Conservation (phyloP, 768 basidiomycete genomes). For the Pholiota molesta region DNA sequence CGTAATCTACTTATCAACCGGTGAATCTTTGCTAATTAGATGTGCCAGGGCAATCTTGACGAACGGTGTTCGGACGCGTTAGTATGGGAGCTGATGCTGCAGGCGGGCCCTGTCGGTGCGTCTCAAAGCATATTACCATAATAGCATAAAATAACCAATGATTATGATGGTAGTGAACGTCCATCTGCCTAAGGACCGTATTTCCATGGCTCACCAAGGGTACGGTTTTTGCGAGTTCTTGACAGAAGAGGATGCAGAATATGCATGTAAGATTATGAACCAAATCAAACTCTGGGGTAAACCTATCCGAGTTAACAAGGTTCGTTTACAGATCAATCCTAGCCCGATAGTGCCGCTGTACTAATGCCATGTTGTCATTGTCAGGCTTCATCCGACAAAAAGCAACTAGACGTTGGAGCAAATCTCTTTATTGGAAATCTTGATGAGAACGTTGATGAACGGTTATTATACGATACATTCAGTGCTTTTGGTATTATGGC, state of each 20-base stretch:
- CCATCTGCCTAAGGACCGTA: slow-evolving; percentile 96
- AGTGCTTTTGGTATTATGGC: slow-evolving; percentile 93
- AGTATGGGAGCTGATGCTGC: slow-evolving; percentile 98
- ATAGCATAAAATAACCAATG: background rate
- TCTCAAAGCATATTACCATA: slow-evolving; percentile 14
- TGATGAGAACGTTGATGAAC: slow-evolving; percentile 95
- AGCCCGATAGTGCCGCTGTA: background rate
- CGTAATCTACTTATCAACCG: slow-evolving; percentile 14
- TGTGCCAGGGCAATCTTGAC: slow-evolving; percentile 87
- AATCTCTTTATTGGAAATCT: slow-evolving; percentile 96
- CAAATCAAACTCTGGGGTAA: slow-evolving; percentile 99
- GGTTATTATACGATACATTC: slow-evolving; percentile 92
- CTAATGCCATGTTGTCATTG: slow-evolving; percentile 15
- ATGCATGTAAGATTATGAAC: slow-evolving; percentile 99
- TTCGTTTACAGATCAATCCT: slow-evolving; percentile 38
- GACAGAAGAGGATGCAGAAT: slow-evolving; percentile 98
- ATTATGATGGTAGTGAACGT: slow-evolving; percentile 73
- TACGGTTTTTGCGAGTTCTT: slow-evolving; percentile 99
- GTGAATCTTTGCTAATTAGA: slow-evolving; percentile 10
- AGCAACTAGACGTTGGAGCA: slow-evolving; percentile 96
- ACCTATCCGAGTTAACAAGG: slow-evolving; percentile 98
- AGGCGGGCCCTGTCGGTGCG: slow-evolving; percentile 98
- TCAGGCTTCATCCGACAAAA: slow-evolving; percentile 97
- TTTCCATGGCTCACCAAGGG: slow-evolving; percentile 98
- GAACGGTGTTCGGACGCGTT: slow-evolving; percentile 93